Evolutionary conservation across 768 basidiomycete genomes (phyloP), one percentile per base, ranked within the genome.

Genomic region (Russula vinacea): DNA sequence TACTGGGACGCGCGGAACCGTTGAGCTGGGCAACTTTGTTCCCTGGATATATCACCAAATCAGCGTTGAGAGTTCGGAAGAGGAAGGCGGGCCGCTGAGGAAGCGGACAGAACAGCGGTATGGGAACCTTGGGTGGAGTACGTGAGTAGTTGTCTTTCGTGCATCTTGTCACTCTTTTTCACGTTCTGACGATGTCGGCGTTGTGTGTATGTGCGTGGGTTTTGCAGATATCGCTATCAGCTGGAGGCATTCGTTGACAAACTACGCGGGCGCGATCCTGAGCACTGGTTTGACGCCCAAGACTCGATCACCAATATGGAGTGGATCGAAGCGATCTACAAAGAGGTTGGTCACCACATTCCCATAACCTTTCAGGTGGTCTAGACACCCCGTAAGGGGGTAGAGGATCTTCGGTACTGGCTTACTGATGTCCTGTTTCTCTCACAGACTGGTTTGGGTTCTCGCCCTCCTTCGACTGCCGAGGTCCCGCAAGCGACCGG

Each of bases 241-340:
- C 74, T 86, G 40, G 82, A 83, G 71, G 83, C 82, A 19, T 80
- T 86, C 52, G 80, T 84, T 9, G 81, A 84, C 70, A 75, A 76
- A 65, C 61, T 85, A 0, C 74, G 78, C 47, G 81, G 80, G 0
- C 74, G 79, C 69, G 65, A 42, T 35, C 75, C 77, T 11, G 64
- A 71, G 56, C 73, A 74, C 9, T 86, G 84, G 84, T 39, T 40
- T 56, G 64, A 68, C 11, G 64, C 55, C 4, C 22, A 60, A 37
- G 67, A 68, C 14, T 68, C 67, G 0, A 62, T 68, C 35, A 19
- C 60, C 14, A 66, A 66, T 37, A 39, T 68, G 37, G 22, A 67
- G 39, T 68, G 67, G 67, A 58, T 68, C 39, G 67, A 68, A 29
- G 60, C 55, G 10, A 39, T 68, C 8, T 66, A 68, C 56, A 57